phyloP scores from a whole-genome alignment of 148 eudicot genomes.

The Arbutus unedo region DNA sequence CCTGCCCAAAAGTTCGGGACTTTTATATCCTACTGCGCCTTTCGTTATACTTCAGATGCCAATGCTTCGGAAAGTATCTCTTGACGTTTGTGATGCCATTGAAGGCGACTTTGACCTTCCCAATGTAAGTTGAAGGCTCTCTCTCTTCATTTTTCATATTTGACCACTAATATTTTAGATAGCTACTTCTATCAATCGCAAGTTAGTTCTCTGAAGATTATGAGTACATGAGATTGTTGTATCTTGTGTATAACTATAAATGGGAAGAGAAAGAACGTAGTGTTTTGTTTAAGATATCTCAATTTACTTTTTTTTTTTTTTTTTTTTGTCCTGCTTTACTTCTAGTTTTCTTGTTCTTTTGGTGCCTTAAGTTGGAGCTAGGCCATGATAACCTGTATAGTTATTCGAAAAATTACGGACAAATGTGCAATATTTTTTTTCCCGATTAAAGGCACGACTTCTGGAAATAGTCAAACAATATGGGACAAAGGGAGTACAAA shows the following conservation, averaged over 20 bases:
- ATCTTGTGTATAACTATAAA: background rate
- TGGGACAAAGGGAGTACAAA: background rate
- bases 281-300: background rate
- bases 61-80: constrained; percentile 78
- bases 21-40: background rate
- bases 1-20: background rate
- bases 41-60: constrained; percentile 55
- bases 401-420: background rate
- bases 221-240: background rate
- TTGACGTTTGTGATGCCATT: constrained; percentile 78
- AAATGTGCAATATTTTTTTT: background rate
- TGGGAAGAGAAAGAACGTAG: background rate
- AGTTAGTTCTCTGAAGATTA: background rate
- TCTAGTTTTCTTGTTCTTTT: background rate
- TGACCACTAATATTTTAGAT: background rate
- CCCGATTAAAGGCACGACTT: background rate
- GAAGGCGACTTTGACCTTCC: constrained; percentile 77
- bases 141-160: constrained; percentile 3
- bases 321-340: background rate
- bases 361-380: background rate
- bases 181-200: background rate
- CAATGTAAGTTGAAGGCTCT: constrained; percentile 42
- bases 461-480: background rate
- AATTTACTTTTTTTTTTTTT: too few species aligned
- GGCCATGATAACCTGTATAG: background rate